These are phyloP conservation scores for Cenococcum geophilum DNA, from an alignment of 495 filamentous ascomycete species.

Conservation along the genomic window DNA sequence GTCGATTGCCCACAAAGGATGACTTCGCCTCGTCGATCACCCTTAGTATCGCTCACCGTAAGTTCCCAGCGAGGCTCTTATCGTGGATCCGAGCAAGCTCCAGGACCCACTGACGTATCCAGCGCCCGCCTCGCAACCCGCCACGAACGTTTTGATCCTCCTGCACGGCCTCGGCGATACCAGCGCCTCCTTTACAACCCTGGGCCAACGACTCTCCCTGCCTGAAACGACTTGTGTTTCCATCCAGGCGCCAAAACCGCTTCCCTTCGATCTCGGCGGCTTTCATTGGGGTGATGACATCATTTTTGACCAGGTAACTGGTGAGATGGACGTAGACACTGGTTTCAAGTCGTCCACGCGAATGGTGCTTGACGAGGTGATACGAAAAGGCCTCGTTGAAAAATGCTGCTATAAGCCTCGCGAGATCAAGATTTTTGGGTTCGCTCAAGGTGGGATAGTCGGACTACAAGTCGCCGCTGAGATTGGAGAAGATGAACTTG, in stretches of 20 bases:
- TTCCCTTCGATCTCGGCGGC: slow-evolving; percentile 68
- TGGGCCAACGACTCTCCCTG: slow-evolving; percentile 66
- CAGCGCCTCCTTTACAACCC: slow-evolving; percentile 58
- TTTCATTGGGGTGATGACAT: slow-evolving; percentile 96
- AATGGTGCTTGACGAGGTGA: slow-evolving; percentile 50
- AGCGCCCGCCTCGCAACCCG: slow-evolving; percentile 38
- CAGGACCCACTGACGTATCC: slow-evolving; percentile 8
- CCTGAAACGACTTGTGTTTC: slow-evolving; percentile 75
- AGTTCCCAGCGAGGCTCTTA: slow-evolving; percentile 2
- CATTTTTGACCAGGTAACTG: slow-evolving; percentile 53
- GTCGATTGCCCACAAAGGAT: slow-evolving; percentile 36
- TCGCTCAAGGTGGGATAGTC: slow-evolving; percentile 80
- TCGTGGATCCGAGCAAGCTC: neutral
- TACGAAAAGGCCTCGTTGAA: slow-evolving; percentile 54
- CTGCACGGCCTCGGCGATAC: slow-evolving; percentile 89
- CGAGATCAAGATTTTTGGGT: slow-evolving; percentile 75
- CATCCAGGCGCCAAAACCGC: slow-evolving; percentile 62
- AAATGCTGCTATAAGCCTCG: slow-evolving; percentile 64
- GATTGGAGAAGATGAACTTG: slow-evolving; percentile 33
- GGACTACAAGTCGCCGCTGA: slow-evolving; percentile 52
- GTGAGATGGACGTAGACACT: slow-evolving; percentile 69
- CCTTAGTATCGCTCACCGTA: slow-evolving; percentile 43
- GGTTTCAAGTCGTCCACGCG: slow-evolving; percentile 57
- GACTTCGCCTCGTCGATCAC: slow-evolving; percentile 50
- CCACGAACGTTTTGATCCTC: slow-evolving; percentile 73